Evolutionary conservation across 352 stramenopile species (phyloP), one percentile per base, ranked within the genome.

Genomic region (Phytopythium delawarense): DNA sequence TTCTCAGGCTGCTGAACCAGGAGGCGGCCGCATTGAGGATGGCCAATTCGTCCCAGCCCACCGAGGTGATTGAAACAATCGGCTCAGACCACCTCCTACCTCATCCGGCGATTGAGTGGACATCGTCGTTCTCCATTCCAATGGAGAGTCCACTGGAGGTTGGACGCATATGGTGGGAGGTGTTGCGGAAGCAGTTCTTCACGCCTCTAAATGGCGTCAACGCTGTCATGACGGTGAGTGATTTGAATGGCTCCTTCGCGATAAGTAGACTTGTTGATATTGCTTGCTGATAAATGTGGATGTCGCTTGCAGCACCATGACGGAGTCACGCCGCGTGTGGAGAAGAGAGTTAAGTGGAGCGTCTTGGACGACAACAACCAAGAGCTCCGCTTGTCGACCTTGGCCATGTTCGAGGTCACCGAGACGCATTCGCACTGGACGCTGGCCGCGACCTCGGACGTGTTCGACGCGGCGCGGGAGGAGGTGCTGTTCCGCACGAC

Each of bases 341-440:
- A 54, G 25, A 54, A 54, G 25, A 35, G 25, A 5, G 48, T 23
- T 25, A 4, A 7, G 25, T 54, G 48, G 48, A 54, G 48, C 25
- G 25, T 54, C 25, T 0, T 39, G 13, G 18, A 35, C 12, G 25
- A 37, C 15, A 23, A 37, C 48, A 54, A 37, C 23, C 15, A 23
- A 13, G 46, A 52, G 23, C 2, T 52, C 12, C 23, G 46, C 13
- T 25, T 52, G 12, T 52, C 46, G 11, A 52, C 46, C 23, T 5
- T 52, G 12, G 23, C 46, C 46, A 52, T 52, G 46, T 34, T 52
- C 46, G 46, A 52, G 13, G 12, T 52, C 11, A 52, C 7, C 46
- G 46, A 52, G 21, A 34, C 46, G 3, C 46, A 52, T 7, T 52
- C 46, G 46, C 46, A 52, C 23, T 52, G 46, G 46, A 52, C 23